Evolutionary conservation across 2,329 filamentous ascomycete species (phyloP).

Genomic region (Xylariomycetidae sp.): DNA sequence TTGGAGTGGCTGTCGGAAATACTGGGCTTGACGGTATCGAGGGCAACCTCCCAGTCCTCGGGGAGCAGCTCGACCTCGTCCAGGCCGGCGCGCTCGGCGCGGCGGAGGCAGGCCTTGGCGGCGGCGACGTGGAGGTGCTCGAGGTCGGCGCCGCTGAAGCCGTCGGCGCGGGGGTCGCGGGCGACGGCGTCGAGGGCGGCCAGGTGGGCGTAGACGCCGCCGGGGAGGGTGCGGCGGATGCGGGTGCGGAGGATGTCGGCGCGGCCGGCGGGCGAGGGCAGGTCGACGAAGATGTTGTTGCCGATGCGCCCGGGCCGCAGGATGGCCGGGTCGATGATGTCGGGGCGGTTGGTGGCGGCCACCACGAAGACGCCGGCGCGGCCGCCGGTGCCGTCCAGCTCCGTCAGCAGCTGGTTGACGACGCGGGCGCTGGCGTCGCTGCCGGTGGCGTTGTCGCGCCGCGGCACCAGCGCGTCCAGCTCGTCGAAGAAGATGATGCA

Average conservation of each 20-base stretch:
- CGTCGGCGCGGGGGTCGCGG: constrained; percentile 58
- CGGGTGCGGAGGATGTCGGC: constrained; percentile 74
- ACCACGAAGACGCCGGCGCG: constrained; percentile 88
- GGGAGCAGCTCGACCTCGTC: constrained; percentile 19
- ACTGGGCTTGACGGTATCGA: constrained; percentile 42
- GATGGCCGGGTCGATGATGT: constrained; percentile 96
- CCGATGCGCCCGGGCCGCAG: constrained; percentile 85
- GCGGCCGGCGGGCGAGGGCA: constrained; percentile 72
- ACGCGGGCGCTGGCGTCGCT: constrained; percentile 82
- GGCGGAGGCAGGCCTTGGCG: constrained; percentile 22
- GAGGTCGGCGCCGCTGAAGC: constrained; percentile 69
- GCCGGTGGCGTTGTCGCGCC: constrained; percentile 70
- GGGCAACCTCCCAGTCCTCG: constrained; percentile 48
- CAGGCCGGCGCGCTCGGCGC: constrained; percentile 14
- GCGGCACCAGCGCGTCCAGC: constrained; percentile 84
- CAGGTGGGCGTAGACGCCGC: constrained; percentile 19
- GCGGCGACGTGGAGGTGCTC: constrained; percentile 41
- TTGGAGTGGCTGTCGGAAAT: constrained; percentile 37
- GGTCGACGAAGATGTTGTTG: constrained; percentile 80
- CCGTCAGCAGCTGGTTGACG: constrained; percentile 90
- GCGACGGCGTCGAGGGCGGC: constrained; percentile 55
- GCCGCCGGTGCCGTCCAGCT: constrained; percentile 79
- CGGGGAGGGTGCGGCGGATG: constrained; percentile 31
- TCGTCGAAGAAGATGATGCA: constrained; percentile 99
- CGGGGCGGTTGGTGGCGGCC: constrained; percentile 88